Evolutionary conservation across 1,139 yeast species (phyloP), one percentile per base, ranked within the genome.

Genomic region (Candida dubliniensis): DNA sequence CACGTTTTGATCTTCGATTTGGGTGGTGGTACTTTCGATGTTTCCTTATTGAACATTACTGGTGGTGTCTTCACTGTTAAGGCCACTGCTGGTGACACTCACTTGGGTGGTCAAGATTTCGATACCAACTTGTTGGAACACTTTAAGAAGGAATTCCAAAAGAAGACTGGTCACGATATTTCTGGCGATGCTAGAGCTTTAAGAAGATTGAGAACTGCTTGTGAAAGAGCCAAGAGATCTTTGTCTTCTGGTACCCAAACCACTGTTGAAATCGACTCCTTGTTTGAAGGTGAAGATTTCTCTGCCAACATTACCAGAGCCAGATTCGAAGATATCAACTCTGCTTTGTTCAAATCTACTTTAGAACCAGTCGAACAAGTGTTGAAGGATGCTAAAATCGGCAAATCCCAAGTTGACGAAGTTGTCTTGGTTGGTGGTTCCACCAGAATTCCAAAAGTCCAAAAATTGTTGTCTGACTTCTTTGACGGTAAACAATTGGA

Each of bases 31-130:
- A 90, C 97, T 72, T 90, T 90, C 78, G 97, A 90, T 87, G 97
- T 91, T 58, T 93, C 99, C 50, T 81, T 91, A 64, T 81, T 91
- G 73, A 87, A 89, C 81, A 89, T 93, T 71, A 95, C 95, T 71
- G 98, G 95, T 74, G 99, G 99, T 84, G 95, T 93, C 67, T 93
- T 91, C 86, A 91, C 95, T 69, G 99, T 93, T 69, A 91, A 91
- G 84, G 95, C 99, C 65, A 93, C 99, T 65, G 96, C 98, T 71
- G 99, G 99, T 89, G 97, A 93, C 80, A 93, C 99, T 66, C 99
- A 91, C 79, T 86, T 91, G 81, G 98, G 99, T 85, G 98, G 98
- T 86, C 96, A 91, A 82, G 98, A 91, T 81, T 91, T 91, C 77
- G 97, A 90, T 76, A 84, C 91, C 84, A 87, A 90, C 82, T 83